These are phyloP conservation scores for Aspergillus bridgeri DNA, from an alignment of 495 filamentous ascomycete species.

Conservation along the genomic window DNA sequence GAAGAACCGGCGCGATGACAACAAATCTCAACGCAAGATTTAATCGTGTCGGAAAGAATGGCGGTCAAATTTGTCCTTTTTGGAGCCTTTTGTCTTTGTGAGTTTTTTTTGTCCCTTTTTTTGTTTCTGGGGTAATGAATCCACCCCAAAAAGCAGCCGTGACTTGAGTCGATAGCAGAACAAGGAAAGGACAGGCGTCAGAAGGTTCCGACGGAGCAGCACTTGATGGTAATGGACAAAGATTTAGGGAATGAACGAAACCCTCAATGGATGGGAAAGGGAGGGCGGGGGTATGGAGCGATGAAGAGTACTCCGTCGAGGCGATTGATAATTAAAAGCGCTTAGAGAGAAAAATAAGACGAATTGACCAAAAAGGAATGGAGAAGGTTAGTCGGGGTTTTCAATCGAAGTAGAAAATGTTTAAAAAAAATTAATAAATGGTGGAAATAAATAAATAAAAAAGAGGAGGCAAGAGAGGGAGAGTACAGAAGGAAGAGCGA, in stretches of 20 bases:
- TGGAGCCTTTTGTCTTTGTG: no score
- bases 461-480: constrained; percentile 1
- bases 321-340: constrained; percentile 3
- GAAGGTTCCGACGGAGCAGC: neutral
- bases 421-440: neutral
- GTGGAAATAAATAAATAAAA: constrained; percentile 1
- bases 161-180: neutral
- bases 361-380: neutral
- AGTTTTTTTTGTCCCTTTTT: neutral
- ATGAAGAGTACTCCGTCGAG: constrained; percentile 5
- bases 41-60: neutral
- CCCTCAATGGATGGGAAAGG: neutral
- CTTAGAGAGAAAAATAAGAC: neutral
- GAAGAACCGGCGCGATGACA: neutral
- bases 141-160: neutral
- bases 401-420: neutral
- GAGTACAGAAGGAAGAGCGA: neutral
- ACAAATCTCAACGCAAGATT: neutral
- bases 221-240: neutral
- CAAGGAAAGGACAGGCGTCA: neutral
- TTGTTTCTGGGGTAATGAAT: neutral
- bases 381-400: neutral
- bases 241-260: constrained; percentile 5
- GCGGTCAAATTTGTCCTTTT: no score
- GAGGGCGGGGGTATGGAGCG: neutral